These are phyloP conservation scores for Fusarium longipes DNA, from an alignment of 2,329 filamentous ascomycete species.

Conservation along the genomic window DNA sequence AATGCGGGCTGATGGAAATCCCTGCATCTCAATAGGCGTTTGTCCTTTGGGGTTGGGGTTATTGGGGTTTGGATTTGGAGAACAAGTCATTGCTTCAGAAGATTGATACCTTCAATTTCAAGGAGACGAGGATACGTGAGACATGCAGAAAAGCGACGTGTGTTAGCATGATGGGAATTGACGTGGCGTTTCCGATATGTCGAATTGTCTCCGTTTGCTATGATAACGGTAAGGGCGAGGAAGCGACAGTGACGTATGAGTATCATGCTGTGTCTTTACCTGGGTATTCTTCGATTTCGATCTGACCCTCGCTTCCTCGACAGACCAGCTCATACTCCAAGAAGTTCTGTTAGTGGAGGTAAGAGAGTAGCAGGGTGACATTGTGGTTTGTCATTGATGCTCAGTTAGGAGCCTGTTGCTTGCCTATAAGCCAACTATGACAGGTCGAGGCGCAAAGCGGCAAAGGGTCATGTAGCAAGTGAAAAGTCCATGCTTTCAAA, in stretches of 20 bases:
- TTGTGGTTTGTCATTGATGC: not conserved
- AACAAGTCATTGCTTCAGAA: constrained; percentile 14
- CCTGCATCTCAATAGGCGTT: constrained; percentile 44
- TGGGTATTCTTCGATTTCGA: constrained; percentile 28
- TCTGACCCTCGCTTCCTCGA: constrained; percentile 11
- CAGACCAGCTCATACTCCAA: constrained; percentile 24
- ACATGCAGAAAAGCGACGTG: constrained; percentile 14
- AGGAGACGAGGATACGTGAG: too few relatives aligned
- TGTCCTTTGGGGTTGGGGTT: constrained; percentile 31
- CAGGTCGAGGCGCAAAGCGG: constrained; percentile 7
- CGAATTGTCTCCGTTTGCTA: constrained; percentile 14
- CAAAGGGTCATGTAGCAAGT: not conserved
- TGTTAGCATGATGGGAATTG: not conserved
- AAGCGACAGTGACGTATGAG: constrained; percentile 27
- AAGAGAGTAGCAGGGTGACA: not conserved
- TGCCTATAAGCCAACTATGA: not conserved
- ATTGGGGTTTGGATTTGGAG: constrained; percentile 30
- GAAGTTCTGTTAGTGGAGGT: constrained; percentile 18
- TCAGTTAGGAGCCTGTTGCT: not conserved
- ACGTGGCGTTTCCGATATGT: not conserved
- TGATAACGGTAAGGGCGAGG: constrained; percentile 16
- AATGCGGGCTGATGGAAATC: constrained; percentile 40
- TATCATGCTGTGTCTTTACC: constrained; percentile 17
- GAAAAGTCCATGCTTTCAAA: constrained; percentile 16
- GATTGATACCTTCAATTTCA: constrained; percentile 2